Evolutionary conservation across 140 eudicot species (phyloP).

Genomic region (Anethum foeniculum): DNA sequence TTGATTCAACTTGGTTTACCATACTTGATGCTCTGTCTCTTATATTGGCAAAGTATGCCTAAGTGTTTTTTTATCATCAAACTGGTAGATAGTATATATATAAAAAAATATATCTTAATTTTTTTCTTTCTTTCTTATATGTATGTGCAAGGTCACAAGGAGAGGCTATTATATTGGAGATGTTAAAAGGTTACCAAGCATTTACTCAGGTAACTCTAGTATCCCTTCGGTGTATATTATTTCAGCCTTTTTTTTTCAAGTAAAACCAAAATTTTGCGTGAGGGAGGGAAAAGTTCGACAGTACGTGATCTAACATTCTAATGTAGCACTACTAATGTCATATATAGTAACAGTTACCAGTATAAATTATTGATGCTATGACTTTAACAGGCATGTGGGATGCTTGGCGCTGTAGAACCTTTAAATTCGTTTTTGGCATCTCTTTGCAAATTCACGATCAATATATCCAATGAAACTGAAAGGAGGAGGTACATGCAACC

Average conservation of each 20-base stretch:
- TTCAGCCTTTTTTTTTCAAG: neutral
- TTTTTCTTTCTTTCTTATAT: conserved; percentile 8
- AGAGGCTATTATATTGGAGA: conserved; percentile 95
- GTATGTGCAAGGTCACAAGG: conserved; percentile 70
- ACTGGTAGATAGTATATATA: neutral
- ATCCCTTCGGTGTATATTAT: neutral
- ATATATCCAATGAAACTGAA: conserved; percentile 64
- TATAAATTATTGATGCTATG: conserved; percentile 8
- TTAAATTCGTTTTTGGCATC: conserved; percentile 91
- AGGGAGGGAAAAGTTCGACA: neutral
- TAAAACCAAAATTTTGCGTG: neutral
- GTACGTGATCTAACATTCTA: neutral
- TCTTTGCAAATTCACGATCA: conserved; percentile 97
- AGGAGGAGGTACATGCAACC: conserved; percentile 51
- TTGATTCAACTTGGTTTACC: conserved; percentile 90
- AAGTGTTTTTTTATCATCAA: neutral
- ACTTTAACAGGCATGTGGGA: conserved; percentile 78
- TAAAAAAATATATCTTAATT: neutral
- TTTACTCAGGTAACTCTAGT: conserved; percentile 71
- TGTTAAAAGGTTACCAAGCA: conserved; percentile 94
- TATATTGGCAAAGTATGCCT: conserved; percentile 70
- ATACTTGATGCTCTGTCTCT: conserved; percentile 90
- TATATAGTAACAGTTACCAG: neutral
- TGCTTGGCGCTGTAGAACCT: conserved; percentile 93
- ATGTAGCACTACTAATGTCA: neutral